Evolutionary conservation across 2,329 filamentous ascomycete species (phyloP), one percentile per base, ranked within the genome.

Genomic region (Karstenula rhodostoma): DNA sequence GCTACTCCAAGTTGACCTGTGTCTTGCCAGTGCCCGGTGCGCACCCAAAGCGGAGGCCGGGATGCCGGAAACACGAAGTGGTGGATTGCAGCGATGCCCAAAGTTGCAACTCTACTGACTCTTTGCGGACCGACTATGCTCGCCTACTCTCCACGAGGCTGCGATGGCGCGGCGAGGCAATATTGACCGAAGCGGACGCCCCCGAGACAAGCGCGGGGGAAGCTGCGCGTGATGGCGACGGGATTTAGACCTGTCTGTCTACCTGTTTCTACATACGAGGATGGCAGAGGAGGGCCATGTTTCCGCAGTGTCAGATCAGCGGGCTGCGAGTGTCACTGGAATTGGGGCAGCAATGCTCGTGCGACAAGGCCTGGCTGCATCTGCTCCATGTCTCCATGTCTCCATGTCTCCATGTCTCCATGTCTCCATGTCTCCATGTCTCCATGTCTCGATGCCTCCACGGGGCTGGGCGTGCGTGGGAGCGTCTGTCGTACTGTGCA

Each of bases 271-370:
- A 50, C 47, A 6, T 35, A 50, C 47, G 15, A 27, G 27, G 19
- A 15, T 50, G 27, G 25, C 17, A 50, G 47, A 33, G 29, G 50
- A 19, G 37, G 37, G 35, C 40, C 19, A 40, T 40, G 50, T 50
- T 50, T 50, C 27, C 47, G 27, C 47, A 35, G 47, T 22, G 19
- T 50, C 47, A 50, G 47, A 35, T 35, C 4, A 22, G 32, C 12
- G 35, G 35, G 35, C 35, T 37, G 35, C 35, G 40, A 22, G 40
- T 43, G 40, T 22, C n/a, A 22, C 40, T 43, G 44, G 3, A 48
- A 48, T 54, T 58, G 46, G 55, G 22, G 57, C 57, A 54, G 49
- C 48, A 32, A 52, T 58, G 56, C 56, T 27, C 52, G 48, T 33
- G 32, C 32, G 33, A 35, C 33, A 19, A 22, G 17, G 13, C 4